phyloP scores from a whole-genome alignment of 108 stramenopile genomes.

The Nitzschia palea region DNA sequence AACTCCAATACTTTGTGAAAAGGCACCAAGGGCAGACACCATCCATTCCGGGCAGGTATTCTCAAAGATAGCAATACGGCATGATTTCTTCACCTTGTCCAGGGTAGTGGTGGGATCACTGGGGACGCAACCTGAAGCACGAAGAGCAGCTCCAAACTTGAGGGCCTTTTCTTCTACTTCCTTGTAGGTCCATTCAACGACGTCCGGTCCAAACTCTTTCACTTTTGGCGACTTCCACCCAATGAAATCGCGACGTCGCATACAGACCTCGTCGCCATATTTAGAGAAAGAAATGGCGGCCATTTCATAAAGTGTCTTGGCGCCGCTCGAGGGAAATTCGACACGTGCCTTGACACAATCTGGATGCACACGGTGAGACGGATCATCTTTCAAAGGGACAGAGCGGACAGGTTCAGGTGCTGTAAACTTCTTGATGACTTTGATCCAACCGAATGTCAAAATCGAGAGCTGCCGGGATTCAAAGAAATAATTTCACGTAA shows the following conservation, averaged over 20 bases:
- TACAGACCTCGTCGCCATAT: slow-evolving; percentile 49
- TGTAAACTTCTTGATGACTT: slow-evolving; percentile 57
- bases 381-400: slow-evolving; percentile 66
- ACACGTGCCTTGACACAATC: slow-evolving; percentile 46
- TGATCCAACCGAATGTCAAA: slow-evolving; percentile 81
- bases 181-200: slow-evolving; percentile 59
- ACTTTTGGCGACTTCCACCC: slow-evolving; percentile 68
- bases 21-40: slow-evolving; percentile 82
- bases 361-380: slow-evolving; percentile 65
- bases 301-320: slow-evolving; percentile 72
- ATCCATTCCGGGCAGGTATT: slow-evolving; percentile 92
- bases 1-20: slow-evolving; percentile 73
- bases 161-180: slow-evolving; percentile 67
- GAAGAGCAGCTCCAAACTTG: slow-evolving; percentile 84
- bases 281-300: slow-evolving; percentile 44
- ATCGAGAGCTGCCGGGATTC: slow-evolving; percentile 55
- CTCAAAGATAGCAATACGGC: slow-evolving; percentile 89
- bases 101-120: slow-evolving; percentile 58
- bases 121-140: slow-evolving; percentile 61
- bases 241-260: slow-evolving; percentile 75
- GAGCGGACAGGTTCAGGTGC: slow-evolving; percentile 55
- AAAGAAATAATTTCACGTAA: neutral
- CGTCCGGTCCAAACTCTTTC: slow-evolving; percentile 72
- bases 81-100: slow-evolving; percentile 76
- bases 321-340: slow-evolving; percentile 51